A percentile compares a stretch with the other conserved stretches of the same genome.
Evolutionary conservation across 2,329 filamentous ascomycete genomes (phyloP).

Genomic region (Ophiostoma sp.): DNA sequence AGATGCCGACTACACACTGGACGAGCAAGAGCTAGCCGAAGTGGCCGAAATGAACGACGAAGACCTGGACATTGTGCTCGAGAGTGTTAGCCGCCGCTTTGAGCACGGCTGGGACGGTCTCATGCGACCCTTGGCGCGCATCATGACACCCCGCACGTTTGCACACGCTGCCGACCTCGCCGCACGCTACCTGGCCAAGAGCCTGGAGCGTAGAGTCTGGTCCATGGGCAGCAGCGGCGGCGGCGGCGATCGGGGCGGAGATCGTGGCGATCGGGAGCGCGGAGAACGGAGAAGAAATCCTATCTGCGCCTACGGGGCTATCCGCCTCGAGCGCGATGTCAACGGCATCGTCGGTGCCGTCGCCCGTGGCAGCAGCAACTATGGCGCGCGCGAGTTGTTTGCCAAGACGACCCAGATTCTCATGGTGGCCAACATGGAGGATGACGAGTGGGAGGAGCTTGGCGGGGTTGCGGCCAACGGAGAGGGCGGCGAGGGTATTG

Average conservation of each 20-base stretch:
- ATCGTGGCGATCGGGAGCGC: not conserved
- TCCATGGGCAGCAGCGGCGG: constrained; percentile 59
- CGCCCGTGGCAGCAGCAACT: constrained; percentile 67
- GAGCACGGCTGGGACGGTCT: constrained; percentile 82
- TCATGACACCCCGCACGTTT: constrained; percentile 78
- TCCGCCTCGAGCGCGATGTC: constrained; percentile 81
- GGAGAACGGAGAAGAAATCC: constrained; percentile 35
- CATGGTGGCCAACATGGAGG: constrained; percentile 90
- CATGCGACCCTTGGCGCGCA: constrained; percentile 77
- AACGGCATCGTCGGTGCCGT: constrained; percentile 70
- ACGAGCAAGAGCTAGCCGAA: constrained; percentile 61
- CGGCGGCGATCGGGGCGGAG: not conserved
- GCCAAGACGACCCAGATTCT: constrained; percentile 75
- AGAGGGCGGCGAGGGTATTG: constrained; percentile 20
- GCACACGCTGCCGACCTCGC: constrained; percentile 73
- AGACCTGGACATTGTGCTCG: constrained; percentile 51
- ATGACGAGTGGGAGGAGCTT: constrained; percentile 89
- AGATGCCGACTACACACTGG: constrained; percentile 80
- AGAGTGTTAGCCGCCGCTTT: constrained; percentile 76
- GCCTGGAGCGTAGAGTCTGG: constrained; percentile 86
- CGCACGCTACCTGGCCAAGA: constrained; percentile 70
- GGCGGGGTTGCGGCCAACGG: constrained; percentile 18
- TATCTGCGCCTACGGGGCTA: constrained; percentile 78
- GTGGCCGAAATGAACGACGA: constrained; percentile 54
- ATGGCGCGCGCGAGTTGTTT: constrained; percentile 76